Base-by-base conservation (phyloP, 2,329 filamentous ascomycete genomes). In the Colletotrichum nymphaeae region DNA sequence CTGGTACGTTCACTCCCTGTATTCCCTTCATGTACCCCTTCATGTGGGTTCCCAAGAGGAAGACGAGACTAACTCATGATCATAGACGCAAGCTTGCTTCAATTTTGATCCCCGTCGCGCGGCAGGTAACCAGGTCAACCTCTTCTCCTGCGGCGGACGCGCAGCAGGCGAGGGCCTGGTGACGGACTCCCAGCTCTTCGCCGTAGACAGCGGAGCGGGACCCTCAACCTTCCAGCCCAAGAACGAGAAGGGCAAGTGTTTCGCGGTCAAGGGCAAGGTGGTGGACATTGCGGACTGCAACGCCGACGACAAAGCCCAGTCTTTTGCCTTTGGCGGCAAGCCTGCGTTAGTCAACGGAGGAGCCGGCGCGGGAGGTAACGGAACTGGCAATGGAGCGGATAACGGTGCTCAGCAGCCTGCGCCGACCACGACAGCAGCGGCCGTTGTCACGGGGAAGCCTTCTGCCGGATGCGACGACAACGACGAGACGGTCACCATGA, bases 101-200 rank as follows among this genome's bases (percentile, higher is more conserved):
- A 91, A 89, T 81, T 89, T 89, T 73, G 89, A 91, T 75, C 84
- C 85, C 5, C 84, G 88, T 59, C 84, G 88, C 32, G 79, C 83
- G 0, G 81, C 83, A 2, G 88, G 87, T 12, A 86, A 87, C 76
- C 88, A 89, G 75, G 87, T 89, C 16, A 76, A 87, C 42, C 82
- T 91, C 28, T 91, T 91, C 76, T 89, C 89, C 12, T 91, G 89
- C 74, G 89, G 89, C 63, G 89, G 89, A 19, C 83, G 88, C 52
- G 88, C 88, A 24, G 89, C 88, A 72, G 89, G 89, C 57, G 80
- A 84, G 24, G 88, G 88, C 16, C 75, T 79, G 5, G 86, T 88
- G 2, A 86, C 87, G 7, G 80, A 84, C 65, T 90, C 88, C 0
- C 88, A 90, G 78, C 80, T 88, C 2, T 90, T 89, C 74, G 78